Conservation (phyloP, 139 green algal genomes). For the Marvania coccoides region DNA sequence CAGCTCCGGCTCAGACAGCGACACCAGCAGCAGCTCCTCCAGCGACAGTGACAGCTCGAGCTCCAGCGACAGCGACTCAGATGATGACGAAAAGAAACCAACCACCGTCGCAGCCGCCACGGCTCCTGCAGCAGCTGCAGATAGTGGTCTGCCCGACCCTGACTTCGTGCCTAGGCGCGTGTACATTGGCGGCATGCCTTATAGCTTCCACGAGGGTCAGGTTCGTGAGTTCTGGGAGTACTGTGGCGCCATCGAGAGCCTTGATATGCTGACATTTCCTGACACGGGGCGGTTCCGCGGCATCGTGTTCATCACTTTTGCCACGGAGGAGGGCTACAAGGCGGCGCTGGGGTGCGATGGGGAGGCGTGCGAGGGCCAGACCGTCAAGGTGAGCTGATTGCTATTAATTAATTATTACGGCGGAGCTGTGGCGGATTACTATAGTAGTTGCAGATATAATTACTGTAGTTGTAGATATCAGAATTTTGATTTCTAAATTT, state of each 20-base stretch:
- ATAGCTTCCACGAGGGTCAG: slow-evolving; percentile 56
- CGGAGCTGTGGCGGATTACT: too few species aligned
- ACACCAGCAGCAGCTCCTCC: neutral
- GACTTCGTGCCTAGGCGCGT: slow-evolving; percentile 41
- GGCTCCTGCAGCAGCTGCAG: neutral
- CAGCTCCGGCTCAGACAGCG: neutral
- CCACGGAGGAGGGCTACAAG: slow-evolving; percentile 54
- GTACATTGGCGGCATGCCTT: slow-evolving; percentile 89
- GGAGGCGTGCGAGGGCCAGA: slow-evolving; percentile 49
- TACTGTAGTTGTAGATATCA: too few species aligned
- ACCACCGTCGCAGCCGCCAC: neutral
- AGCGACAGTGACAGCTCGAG: neutral
- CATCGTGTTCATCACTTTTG: slow-evolving; percentile 91
- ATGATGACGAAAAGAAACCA: neutral
- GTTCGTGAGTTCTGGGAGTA: slow-evolving; percentile 76
- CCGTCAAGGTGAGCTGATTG: too few species aligned
- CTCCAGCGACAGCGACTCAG: neutral
- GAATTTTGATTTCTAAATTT: too few species aligned
- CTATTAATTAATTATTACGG: slow-evolving; percentile 32
- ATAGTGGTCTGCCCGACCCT: neutral
- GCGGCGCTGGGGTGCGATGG: slow-evolving; percentile 64
- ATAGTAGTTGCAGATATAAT: too few species aligned
- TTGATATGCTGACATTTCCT: slow-evolving; percentile 84
- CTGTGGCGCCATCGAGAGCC: slow-evolving; percentile 66
- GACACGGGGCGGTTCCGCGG: slow-evolving; percentile 88